Base-by-base conservation (phyloP, 176 grass and related monocot species). In the Oryza officinalis region DNA sequence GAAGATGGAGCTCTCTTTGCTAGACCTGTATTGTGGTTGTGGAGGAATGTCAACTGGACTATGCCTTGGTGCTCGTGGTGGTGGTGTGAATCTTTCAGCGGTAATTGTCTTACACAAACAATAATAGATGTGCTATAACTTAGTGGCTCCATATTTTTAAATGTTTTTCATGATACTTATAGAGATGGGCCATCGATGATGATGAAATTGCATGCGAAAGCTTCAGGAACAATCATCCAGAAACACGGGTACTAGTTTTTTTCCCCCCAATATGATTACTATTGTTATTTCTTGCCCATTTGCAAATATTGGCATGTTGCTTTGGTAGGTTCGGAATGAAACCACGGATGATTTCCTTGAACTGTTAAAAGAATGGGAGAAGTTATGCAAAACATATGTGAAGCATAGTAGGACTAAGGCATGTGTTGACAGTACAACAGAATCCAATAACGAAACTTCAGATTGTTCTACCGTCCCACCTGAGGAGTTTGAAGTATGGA, bases 21-120 rank as follows among this genome's bases (percentile, higher is more conserved):
- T 98, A 88, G 96, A 98, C 86, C 78, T 98, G 1, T 98, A 92
- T 75, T 93, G 87, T 83, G 96, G 93, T 76, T 98, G 91, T 82
- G 96, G 93, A 65, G 96, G 96, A 82, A 95, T 98, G 96, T 98
- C 96, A 82, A 95, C 87, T 92, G 91, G 96, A 60, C 96, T 98
- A 90, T 90, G 83, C 83, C 71, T 91, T 82, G 93, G 96, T 38
- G 93, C 96, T 93, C 76, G 27, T 60, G 38, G 50, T 73, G 96
- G 90, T 49, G 87, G 85, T 80, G 83, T 92, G 71, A 95, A 91
- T 86, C 93, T 98, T 87, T 80, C 80, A 27, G 81, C 91, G 80
- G 96, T 92, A 95, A 40, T 88, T 91, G 38, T 82, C 68, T 82
- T 40, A 47, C 27, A n/a, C 22, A 23, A 65, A 74, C n/a, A 74